Conservation (phyloP, 331 rosid genomes). For the Acacia concinna region DNA sequence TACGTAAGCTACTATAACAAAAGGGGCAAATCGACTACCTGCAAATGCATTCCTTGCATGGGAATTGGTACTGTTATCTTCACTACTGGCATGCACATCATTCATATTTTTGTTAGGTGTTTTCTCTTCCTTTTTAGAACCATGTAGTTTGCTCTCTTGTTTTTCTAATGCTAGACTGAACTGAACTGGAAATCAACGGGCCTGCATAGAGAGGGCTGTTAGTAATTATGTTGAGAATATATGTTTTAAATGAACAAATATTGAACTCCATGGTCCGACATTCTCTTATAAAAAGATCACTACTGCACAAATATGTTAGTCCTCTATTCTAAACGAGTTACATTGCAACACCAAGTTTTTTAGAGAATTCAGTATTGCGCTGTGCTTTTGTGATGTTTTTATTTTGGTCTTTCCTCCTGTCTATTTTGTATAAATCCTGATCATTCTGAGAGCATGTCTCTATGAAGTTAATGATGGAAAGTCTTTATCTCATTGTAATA, state of each 20-base stretch:
- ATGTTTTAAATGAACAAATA: not conserved
- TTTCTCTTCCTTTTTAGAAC: slow-evolving; percentile 10
- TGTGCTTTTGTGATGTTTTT: slow-evolving; percentile 2
- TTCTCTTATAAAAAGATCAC: not conserved
- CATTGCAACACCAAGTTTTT: not conserved
- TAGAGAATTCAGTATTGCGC: slow-evolving; percentile 16
- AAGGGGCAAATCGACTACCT: slow-evolving; percentile 67
- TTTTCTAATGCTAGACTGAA: not conserved
- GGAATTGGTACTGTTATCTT: slow-evolving; percentile 75
- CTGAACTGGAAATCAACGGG: not conserved
- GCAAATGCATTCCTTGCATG: slow-evolving; percentile 98
- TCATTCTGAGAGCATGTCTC: not conserved
- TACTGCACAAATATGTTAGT: not conserved
- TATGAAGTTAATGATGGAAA: not conserved
- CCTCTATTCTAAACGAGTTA: not conserved
- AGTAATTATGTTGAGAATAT: not conserved
- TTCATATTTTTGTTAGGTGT: not conserved
- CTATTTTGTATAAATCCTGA: not conserved
- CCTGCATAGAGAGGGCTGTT: not conserved
- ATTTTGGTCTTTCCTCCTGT: slow-evolving; percentile 5
- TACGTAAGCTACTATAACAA: slow-evolving; percentile 68
- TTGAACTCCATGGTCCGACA: not conserved
- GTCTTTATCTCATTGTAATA: not conserved
- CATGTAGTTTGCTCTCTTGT: not conserved
- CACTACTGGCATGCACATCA: not conserved